Evolutionary conservation across 148 eudicot species (phyloP).

Genomic region (Mesembryanthemum crystallinum): DNA sequence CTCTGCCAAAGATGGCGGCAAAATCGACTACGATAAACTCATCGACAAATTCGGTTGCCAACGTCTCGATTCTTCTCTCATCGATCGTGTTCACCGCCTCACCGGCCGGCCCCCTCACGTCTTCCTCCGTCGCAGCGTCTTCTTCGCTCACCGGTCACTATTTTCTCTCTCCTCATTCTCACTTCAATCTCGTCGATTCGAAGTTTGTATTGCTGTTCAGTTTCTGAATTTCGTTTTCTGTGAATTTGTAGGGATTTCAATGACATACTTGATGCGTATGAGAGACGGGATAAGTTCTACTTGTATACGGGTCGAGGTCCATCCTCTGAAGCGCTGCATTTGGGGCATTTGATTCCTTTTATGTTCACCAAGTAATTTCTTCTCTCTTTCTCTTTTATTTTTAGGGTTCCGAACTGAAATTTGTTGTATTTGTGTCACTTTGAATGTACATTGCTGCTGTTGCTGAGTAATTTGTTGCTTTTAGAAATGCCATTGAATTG

Average conservation of each 20-base stretch:
- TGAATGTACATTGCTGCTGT: not conserved
- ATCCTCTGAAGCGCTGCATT: slow-evolving; percentile 88
- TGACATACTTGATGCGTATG: slow-evolving; percentile 80
- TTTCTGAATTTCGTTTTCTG: not conserved
- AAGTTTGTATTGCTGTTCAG: not conserved
- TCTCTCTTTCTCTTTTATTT: not conserved
- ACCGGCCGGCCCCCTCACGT: slow-evolving; percentile 73
- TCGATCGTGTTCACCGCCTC: slow-evolving; percentile 63
- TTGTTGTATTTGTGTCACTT: not conserved
- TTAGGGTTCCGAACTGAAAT: not conserved
- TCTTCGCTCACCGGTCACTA: slow-evolving; percentile 83
- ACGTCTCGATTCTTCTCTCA: slow-evolving; percentile 50
- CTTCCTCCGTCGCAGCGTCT: slow-evolving; percentile 91
- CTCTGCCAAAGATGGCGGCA: slow-evolving; percentile 63
- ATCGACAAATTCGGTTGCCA: slow-evolving; percentile 88
- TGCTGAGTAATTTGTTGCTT: not conserved
- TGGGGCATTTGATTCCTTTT: slow-evolving; percentile 93
- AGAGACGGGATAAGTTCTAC: slow-evolving; percentile 82
- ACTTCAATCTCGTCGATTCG: not conserved
- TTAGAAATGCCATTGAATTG: too few species aligned
- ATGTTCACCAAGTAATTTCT: slow-evolving; percentile 82
- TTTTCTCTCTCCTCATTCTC: not conserved
- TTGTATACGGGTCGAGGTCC: slow-evolving; percentile 95
- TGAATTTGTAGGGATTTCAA: slow-evolving; percentile 49
- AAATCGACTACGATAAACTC: slow-evolving; percentile 89